These are phyloP conservation scores for Gastrodia elata DNA, from an alignment of 106 monocot species.

Conservation along the genomic window DNA sequence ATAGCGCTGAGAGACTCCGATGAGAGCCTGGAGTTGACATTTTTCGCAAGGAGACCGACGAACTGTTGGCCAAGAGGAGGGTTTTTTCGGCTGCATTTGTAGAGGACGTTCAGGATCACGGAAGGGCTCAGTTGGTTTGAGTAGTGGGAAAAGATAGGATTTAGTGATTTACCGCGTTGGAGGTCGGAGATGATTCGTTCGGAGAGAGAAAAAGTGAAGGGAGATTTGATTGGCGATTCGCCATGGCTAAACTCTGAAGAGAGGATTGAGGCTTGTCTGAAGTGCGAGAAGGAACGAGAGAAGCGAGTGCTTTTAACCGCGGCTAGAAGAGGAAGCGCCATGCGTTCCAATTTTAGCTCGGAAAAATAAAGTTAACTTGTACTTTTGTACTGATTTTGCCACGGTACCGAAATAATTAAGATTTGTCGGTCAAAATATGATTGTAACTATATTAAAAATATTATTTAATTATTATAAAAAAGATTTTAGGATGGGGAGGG, in stretches of 20 bases:
- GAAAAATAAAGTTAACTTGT: too few species aligned
- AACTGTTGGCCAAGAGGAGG: constrained; percentile 18
- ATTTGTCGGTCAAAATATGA: too few species aligned
- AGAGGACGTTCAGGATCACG: constrained; percentile 21
- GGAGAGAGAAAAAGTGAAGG: background rate
- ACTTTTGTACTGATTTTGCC: too few species aligned
- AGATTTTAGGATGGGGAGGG: too few species aligned
- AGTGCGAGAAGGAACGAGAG: background rate
- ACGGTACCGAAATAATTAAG: too few species aligned
- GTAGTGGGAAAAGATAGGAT: constrained; percentile 1
- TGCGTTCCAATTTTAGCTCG: background rate
- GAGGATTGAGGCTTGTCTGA: background rate
- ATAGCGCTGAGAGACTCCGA: constrained; percentile 36
- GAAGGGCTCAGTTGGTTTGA: constrained; percentile 9
- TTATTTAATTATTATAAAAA: too few species aligned
- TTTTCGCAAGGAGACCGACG: constrained; percentile 16
- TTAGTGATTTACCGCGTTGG: constrained; percentile 5
- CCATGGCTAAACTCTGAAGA: background rate
- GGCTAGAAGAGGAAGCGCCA: background rate
- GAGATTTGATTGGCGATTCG: background rate
- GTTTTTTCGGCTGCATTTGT: constrained; percentile 10
- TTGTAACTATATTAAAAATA: too few species aligned
- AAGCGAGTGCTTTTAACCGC: background rate
- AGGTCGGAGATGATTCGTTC: constrained; percentile 21
- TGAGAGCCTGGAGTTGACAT: constrained; percentile 16